Evolutionary conservation across 306 rosid genomes (phyloP).

Genomic region (Nissolia schottii): DNA sequence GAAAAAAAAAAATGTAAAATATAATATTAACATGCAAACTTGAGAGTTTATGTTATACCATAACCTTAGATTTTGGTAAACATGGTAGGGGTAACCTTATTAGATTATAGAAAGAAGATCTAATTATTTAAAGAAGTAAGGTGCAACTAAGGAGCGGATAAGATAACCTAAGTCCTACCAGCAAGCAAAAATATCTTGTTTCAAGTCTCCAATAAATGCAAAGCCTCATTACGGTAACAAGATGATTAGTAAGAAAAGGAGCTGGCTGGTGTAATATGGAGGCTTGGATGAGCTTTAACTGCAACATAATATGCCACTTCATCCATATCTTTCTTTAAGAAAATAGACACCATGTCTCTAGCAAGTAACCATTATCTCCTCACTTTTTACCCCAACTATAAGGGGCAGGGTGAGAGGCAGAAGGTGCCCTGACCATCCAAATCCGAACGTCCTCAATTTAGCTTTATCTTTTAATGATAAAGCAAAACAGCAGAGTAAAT

Average conservation of each 20-base stretch:
- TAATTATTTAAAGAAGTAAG: not conserved
- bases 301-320: not conserved
- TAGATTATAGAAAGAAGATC: not conserved
- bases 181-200: not conserved
- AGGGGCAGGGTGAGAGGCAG: not conserved
- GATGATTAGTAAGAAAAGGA: not conserved
- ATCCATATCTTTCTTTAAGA: not conserved
- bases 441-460: not conserved
- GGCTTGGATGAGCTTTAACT: not conserved
- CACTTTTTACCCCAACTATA: not conserved
- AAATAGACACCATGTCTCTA: not conserved
- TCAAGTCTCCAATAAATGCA: not conserved
- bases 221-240: not conserved
- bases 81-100: not conserved
- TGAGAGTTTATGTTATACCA: not conserved
- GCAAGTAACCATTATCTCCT: not conserved
- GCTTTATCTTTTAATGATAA: not conserved
- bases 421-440: not conserved
- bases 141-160: not conserved
- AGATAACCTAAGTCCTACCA: not conserved
- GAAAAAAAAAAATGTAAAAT: not conserved
- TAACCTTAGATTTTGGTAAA: not conserved
- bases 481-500: not conserved
- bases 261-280: not conserved
- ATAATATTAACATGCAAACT: slow-evolving; percentile 1